phyloP scores from a whole-genome alignment of 176 grass and related monocot species.

The Thinopyrum elongatum region DNA sequence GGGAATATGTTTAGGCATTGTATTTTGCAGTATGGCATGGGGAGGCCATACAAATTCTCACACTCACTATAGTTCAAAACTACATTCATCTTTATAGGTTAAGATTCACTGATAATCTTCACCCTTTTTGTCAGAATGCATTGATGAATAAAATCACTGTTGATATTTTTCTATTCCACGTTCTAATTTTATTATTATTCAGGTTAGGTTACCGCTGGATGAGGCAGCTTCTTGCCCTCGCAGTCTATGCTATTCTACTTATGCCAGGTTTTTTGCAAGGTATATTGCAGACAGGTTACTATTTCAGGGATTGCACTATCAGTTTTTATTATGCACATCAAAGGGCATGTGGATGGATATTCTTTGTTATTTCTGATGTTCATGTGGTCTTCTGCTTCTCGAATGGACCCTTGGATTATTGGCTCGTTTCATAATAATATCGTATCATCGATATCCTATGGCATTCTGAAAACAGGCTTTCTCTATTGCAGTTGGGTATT shows the following conservation, averaged over 20 bases:
- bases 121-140: not conserved
- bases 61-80: not conserved
- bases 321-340: constrained; percentile 17
- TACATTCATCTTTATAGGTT: not conserved
- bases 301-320: not conserved
- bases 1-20: constrained; percentile 1
- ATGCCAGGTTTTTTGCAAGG: constrained; percentile 95
- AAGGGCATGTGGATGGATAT: not conserved
- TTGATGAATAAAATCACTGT: not conserved
- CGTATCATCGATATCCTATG: not conserved
- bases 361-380: constrained; percentile 3
- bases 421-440: not conserved
- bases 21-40: not conserved
- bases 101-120: not conserved
- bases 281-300: constrained; percentile 24
- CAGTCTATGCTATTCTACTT: constrained; percentile 80
- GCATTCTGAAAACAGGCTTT: constrained; percentile 21
- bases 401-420: constrained; percentile 1
- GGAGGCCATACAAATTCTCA: not conserved
- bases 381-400: not conserved
- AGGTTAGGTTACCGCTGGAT: constrained; percentile 97
- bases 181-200: constrained; percentile 31
- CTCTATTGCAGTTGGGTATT: constrained; percentile 76
- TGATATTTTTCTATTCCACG: not conserved
- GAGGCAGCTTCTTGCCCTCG: constrained; percentile 71